A percentile compares a stretch with the other conserved stretches of the same genome.
Conservation (phyloP, 1,139 yeast genomes). For the Scheffersomyces illinoinensis region DNA sequence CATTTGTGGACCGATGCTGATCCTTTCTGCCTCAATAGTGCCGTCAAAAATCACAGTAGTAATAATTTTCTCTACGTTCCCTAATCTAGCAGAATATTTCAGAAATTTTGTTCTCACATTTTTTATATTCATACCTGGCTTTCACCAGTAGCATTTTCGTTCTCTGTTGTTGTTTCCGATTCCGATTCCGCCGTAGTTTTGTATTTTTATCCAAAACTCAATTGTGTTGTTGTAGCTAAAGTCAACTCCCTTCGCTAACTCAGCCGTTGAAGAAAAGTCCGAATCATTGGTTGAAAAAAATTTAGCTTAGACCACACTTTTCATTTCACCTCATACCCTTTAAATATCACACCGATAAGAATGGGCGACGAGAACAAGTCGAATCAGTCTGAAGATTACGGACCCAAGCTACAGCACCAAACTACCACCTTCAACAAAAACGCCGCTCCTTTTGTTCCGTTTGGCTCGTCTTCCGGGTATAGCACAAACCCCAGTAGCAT, state of each 20-base stretch:
- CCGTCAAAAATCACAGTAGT: background rate
- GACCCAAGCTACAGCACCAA: background rate
- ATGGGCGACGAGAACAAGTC: background rate
- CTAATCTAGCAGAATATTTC: background rate
- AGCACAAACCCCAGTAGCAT: background rate
- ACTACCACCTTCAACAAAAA: slow-evolving; percentile 19
- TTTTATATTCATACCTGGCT: background rate
- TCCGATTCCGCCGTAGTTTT: background rate
- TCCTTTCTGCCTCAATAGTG: background rate
- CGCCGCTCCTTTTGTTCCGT: slow-evolving; percentile 30
- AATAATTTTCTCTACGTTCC: background rate
- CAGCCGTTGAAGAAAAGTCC: background rate
- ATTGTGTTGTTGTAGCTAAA: background rate
- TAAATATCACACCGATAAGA: background rate
- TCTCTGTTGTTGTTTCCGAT: background rate
- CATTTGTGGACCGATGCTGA: background rate
- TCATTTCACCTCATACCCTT: background rate
- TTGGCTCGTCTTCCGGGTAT: background rate
- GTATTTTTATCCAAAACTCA: background rate
- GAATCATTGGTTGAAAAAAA: background rate
- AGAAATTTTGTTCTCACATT: background rate
- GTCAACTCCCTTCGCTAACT: background rate
- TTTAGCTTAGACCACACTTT: background rate
- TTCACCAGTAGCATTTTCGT: background rate
- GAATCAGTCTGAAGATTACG: background rate